Evolutionary conservation across 148 eudicot species (phyloP).

Genomic region (Selenicereus undatus): DNA sequence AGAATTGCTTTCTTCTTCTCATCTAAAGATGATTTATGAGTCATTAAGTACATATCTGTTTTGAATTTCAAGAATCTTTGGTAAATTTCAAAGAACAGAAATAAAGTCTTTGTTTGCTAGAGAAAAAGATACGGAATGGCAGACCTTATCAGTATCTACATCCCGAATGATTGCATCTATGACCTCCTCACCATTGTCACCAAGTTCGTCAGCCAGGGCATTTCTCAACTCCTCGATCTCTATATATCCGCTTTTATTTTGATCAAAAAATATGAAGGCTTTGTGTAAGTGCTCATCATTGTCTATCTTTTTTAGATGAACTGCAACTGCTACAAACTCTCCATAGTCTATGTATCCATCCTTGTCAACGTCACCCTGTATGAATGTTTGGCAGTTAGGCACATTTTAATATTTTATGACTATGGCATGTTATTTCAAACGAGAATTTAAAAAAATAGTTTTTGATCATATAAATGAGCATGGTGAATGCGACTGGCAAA

Average conservation of each 20-base stretch:
- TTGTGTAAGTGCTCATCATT: conserved; percentile 68
- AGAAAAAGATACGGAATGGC: conserved; percentile 12
- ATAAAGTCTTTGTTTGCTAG: neutral
- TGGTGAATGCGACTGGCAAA: too few species aligned
- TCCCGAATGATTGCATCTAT: conserved; percentile 72
- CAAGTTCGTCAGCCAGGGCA: conserved; percentile 61
- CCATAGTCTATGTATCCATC: conserved; percentile 63
- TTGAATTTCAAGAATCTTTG: neutral
- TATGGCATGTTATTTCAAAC: too few species aligned
- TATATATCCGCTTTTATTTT: conserved; percentile 60
- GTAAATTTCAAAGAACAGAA: neutral
- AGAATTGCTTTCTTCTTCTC: too few species aligned
- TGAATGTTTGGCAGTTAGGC: neutral
- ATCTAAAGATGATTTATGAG: too few species aligned
- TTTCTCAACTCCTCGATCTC: conserved; percentile 75
- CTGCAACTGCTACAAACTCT: conserved; percentile 80
- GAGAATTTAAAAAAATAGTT: too few species aligned
- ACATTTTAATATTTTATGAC: too few species aligned
- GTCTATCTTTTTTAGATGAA: conserved; percentile 70
- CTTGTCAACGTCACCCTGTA: conserved; percentile 72
- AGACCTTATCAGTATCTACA: conserved; percentile 89
- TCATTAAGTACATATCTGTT: too few species aligned
- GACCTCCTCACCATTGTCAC: conserved; percentile 61
- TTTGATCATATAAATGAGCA: too few species aligned
- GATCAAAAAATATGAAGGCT: conserved; percentile 73